A percentile compares a stretch with the other conserved stretches of the same genome.
Evolutionary conservation across 768 basidiomycete species (phyloP).

Genomic region (Plicaturopsis crispa): DNA sequence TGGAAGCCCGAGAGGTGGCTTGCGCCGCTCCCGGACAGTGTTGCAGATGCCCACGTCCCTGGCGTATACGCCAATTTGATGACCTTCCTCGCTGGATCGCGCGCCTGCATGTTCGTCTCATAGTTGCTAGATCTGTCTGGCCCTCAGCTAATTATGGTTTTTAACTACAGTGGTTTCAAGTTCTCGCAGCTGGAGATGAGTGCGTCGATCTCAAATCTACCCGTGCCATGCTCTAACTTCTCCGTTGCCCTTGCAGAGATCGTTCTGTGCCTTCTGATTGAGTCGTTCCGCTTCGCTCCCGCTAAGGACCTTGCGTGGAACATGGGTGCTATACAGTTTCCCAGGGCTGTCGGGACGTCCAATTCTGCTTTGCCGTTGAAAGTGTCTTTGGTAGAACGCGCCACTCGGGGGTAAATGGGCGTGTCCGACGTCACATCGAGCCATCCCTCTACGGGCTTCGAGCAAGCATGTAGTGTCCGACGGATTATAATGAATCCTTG

Average conservation of each 20-base stretch:
- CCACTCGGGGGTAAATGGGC: too few relatives aligned
- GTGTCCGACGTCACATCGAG: too few relatives aligned
- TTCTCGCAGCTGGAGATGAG: constrained; percentile 50
- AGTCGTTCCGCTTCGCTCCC: constrained; percentile 19
- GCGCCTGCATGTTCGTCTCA: constrained; percentile 36
- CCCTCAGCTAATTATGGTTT: not conserved
- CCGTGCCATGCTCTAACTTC: too few relatives aligned
- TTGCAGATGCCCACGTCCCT: constrained; percentile 30
- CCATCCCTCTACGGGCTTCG: too few relatives aligned
- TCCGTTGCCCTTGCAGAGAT: constrained; percentile 18
- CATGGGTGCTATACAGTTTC: too few relatives aligned
- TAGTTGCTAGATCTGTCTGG: constrained; percentile 7
- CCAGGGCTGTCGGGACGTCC: too few relatives aligned
- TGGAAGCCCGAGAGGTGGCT: constrained; percentile 50
- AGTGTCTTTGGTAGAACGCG: too few relatives aligned
- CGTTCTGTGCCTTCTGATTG: constrained; percentile 19
- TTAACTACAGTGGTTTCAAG: constrained; percentile 35
- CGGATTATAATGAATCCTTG: too few relatives aligned
- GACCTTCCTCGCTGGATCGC: constrained; percentile 35
- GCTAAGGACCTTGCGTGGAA: constrained; percentile 23
- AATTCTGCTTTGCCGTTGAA: too few relatives aligned
- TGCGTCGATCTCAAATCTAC: constrained; percentile 21
- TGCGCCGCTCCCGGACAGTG: constrained; percentile 24
- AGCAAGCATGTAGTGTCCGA: too few relatives aligned
- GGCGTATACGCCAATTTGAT: constrained; percentile 39